A percentile compares a stretch with the other conserved stretches of the same genome.
Conservation (phyloP, 805 yeast genomes). For the Starmerella tilneyi region DNA sequence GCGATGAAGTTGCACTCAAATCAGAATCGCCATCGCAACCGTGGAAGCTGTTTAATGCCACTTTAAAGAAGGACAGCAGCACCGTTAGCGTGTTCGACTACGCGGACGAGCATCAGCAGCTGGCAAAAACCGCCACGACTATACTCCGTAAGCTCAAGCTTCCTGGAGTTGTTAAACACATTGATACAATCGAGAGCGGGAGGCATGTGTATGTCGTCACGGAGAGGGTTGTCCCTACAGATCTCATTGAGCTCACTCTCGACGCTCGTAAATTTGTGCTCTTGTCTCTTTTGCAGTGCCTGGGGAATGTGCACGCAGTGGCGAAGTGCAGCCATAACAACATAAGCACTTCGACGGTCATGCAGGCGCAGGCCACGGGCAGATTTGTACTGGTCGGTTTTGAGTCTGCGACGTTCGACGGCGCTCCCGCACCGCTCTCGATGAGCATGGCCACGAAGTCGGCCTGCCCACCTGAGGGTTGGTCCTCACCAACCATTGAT, state of each 20-base stretch:
- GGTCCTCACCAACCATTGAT: conserved; percentile 36
- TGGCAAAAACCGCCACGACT: conserved; percentile 37
- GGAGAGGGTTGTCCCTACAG: conserved; percentile 53
- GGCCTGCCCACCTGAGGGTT: conserved; percentile 24
- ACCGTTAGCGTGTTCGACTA: conserved; percentile 59
- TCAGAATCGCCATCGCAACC: conserved; percentile 36
- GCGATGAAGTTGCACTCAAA: conserved; percentile 21
- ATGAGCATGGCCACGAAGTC: conserved; percentile 19
- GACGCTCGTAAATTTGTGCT: conserved; percentile 12
- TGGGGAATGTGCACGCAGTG: conserved; percentile 8
- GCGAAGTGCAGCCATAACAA: conserved; percentile 12
- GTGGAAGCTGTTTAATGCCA: conserved; percentile 58
- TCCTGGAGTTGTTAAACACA: conserved; percentile 56
- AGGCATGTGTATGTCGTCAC: conserved; percentile 49
- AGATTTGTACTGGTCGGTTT: conserved; percentile 24
- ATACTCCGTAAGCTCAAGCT: conserved; percentile 46
- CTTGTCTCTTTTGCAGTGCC: conserved; percentile 7
- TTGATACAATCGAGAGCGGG: conserved; percentile 59
- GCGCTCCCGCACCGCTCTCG: background rate
- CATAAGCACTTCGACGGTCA: conserved; percentile 4
- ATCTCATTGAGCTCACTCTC: conserved; percentile 19
- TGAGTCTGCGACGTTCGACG: conserved; percentile 21
- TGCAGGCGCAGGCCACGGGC: conserved; percentile 12
- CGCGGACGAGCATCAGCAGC: conserved; percentile 35
- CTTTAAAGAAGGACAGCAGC: conserved; percentile 37